These are phyloP conservation scores for Coniella lustricola DNA, from an alignment of 2,329 filamentous ascomycete species.

Conservation along the genomic window DNA sequence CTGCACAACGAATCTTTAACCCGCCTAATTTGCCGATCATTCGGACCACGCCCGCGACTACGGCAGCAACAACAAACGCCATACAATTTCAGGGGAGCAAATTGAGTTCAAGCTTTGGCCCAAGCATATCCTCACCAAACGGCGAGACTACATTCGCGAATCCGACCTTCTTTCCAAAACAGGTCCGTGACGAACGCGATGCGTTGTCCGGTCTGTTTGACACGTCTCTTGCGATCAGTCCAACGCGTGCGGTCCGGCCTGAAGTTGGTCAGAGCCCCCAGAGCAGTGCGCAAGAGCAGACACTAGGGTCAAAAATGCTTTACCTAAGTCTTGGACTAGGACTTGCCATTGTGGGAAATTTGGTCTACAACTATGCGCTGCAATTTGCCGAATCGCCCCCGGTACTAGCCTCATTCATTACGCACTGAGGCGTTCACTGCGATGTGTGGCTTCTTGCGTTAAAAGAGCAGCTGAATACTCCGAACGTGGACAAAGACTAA, in stretches of 20 bases:
- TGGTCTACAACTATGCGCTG: neutral
- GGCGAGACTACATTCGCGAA: conserved; percentile 39
- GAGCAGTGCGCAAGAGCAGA: neutral
- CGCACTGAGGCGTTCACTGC: neutral
- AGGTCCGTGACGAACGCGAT: conserved; percentile 32
- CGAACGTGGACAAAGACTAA: no score
- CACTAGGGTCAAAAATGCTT: neutral
- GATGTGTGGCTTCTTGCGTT: no score
- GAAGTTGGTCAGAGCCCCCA: neutral
- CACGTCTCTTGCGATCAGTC: conserved; percentile 34
- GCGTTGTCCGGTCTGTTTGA: conserved; percentile 38
- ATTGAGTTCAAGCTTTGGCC: conserved; percentile 8
- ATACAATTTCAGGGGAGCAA: conserved; percentile 31
- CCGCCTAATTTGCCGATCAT: conserved; percentile 51
- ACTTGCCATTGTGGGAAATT: neutral
- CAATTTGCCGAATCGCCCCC: neutral
- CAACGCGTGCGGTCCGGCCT: neutral
- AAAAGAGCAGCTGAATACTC: no score
- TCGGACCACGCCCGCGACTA: conserved; percentile 36
- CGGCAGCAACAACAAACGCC: conserved; percentile 21
- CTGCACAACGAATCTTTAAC: conserved; percentile 55
- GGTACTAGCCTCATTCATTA: neutral
- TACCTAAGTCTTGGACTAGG: neutral
- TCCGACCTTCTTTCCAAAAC: conserved; percentile 52
- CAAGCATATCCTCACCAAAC: conserved; percentile 5